Percentiles rank a stretch among this genome's conserved stretches.
These are phyloP conservation scores for Macaranga tanarius DNA, from an alignment of 441 rosid species.

Conservation along the genomic window DNA sequence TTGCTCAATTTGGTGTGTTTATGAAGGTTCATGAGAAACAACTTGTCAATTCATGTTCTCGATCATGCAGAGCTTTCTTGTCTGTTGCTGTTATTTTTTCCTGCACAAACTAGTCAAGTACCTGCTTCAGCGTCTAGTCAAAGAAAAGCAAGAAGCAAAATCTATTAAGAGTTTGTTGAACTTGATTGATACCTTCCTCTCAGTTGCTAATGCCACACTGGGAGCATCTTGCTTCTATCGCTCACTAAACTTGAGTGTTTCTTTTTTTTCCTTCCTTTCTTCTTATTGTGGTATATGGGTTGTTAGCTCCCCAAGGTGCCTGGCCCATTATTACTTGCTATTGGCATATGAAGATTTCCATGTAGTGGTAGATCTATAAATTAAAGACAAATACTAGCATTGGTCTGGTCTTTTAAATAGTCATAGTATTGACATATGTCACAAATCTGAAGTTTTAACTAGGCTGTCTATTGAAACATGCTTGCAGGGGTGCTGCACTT, in stretches of 20 bases:
- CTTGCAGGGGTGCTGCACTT: conserved; percentile 78
- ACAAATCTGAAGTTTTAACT: conserved; percentile 15
- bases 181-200: conserved; percentile 8
- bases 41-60: neutral
- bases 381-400: neutral
- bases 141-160: neutral
- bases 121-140: neutral
- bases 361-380: neutral
- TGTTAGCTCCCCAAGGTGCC: neutral
- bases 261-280: neutral
- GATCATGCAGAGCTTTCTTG: neutral
- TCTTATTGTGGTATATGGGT: neutral
- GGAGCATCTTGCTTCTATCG: neutral
- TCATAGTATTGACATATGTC: neutral
- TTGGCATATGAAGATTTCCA: neutral
- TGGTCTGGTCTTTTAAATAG: conserved; percentile 15
- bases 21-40: conserved; percentile 4
- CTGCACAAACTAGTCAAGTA: neutral
- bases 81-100: conserved; percentile 2
- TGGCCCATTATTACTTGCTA: neutral
- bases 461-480: conserved; percentile 27
- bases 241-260: neutral
- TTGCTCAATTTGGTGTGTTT: neutral
- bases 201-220: neutral
- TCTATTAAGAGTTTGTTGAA: neutral